phyloP scores from a whole-genome alignment of 1,284 basidiomycete genomes.

The Neolentinus lepideus region DNA sequence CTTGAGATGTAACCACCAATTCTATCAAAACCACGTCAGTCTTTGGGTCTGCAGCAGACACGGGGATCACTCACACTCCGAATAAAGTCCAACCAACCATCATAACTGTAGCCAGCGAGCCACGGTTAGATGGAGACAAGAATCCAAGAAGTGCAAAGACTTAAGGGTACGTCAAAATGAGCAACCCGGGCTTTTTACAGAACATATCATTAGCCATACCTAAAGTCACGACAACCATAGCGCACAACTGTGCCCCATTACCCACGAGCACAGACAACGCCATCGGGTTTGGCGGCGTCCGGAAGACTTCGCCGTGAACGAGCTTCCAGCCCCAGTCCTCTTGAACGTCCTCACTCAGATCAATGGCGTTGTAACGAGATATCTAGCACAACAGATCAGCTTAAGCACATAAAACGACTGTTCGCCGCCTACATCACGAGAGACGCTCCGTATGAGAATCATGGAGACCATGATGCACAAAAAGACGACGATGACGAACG shows the following conservation, averaged over 20 bases:
- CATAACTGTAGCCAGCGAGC: conserved; percentile 93
- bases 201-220: conserved; percentile 30
- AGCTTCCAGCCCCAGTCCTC: conserved; percentile 99
- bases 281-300: conserved; percentile 76
- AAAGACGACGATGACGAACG: conserved; percentile 86
- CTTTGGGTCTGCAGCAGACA: neutral
- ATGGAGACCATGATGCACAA: conserved; percentile 91
- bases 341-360: conserved; percentile 91
- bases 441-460: conserved; percentile 83
- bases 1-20: conserved; percentile 89
- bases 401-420: conserved; percentile 26
- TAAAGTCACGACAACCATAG: conserved; percentile 88
- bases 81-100: conserved; percentile 96
- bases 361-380: conserved; percentile 92
- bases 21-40: conserved; percentile 28
- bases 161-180: conserved; percentile 17
- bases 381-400: conserved; percentile 48
- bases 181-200: neutral
- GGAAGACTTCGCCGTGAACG: conserved; percentile 94
- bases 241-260: conserved; percentile 84
- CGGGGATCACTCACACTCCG: conserved; percentile 49
- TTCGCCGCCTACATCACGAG: conserved; percentile 71
- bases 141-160: conserved; percentile 98
- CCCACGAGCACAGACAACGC: conserved; percentile 82
- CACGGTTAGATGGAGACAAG: conserved; percentile 92